Percentiles rank a stretch among this genome's conserved stretches.
These are phyloP conservation scores for Chytriomyces hyalinus DNA, from an alignment of 192 early-diverging fungal species.

Conservation along the genomic window DNA sequence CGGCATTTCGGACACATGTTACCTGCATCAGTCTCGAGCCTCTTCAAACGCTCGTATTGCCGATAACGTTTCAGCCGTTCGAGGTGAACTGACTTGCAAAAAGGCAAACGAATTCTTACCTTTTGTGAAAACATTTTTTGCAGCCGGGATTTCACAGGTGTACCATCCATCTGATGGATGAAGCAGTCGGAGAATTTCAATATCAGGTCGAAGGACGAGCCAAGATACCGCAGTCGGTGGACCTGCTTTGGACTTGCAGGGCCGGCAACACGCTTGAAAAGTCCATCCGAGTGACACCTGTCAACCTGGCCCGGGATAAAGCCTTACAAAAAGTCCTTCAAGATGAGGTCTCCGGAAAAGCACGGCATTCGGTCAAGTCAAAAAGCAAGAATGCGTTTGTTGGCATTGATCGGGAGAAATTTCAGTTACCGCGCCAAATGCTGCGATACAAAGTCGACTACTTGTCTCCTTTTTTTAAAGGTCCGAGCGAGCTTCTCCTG, in stretches of 20 bases:
- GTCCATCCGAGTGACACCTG: constrained; percentile 43
- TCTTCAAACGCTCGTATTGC: constrained; percentile 26
- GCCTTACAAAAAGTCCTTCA: constrained; percentile 43
- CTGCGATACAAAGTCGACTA: constrained; percentile 57
- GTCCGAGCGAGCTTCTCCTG: constrained; percentile 51
- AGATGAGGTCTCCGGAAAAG: constrained; percentile 13
- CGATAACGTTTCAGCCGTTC: constrained; percentile 54
- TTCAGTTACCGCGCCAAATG: constrained; percentile 43
- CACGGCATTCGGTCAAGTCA: constrained; percentile 6
- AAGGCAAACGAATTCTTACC: neutral
- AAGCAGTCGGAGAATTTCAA: constrained; percentile 54
- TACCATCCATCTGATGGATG: constrained; percentile 50
- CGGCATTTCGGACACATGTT: constrained; percentile 36
- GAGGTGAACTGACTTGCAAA: constrained; percentile 20
- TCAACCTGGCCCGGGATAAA: constrained; percentile 51
- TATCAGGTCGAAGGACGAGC: constrained; percentile 53
- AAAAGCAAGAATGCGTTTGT: constrained; percentile 14
- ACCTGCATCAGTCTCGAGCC: constrained; percentile 41
- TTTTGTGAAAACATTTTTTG: constrained; percentile 8
- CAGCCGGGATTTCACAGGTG: constrained; percentile 53
- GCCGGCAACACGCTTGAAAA: constrained; percentile 51
- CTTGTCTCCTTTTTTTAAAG: constrained; percentile 51
- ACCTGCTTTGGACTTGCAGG: constrained; percentile 51
- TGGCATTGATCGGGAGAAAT: constrained; percentile 29
- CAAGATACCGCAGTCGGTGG: constrained; percentile 39